phyloP scores from a whole-genome alignment of 257 asterid genomes.

The Fraxinus pennsylvanica region DNA sequence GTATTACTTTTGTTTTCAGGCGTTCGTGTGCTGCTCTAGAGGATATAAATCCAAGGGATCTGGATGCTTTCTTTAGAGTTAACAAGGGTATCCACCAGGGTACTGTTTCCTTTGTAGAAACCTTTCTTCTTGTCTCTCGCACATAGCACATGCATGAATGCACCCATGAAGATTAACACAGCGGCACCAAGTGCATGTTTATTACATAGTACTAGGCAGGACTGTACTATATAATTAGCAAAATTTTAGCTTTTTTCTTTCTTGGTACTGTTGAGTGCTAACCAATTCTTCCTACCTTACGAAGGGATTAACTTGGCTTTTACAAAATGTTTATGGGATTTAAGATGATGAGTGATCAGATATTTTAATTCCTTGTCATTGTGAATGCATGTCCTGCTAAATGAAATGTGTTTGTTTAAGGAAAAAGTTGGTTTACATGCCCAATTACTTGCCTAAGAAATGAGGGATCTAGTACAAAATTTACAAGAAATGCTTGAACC shows the following conservation, averaged over 20 bases:
- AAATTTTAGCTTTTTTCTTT: neutral
- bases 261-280: neutral
- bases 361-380: neutral
- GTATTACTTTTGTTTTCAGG: constrained; percentile 34
- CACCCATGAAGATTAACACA: neutral
- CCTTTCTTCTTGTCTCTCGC: neutral
- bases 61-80: constrained; percentile 38
- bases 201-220: neutral
- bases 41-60: constrained; percentile 43
- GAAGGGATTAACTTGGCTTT: neutral
- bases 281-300: neutral
- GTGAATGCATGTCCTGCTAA: neutral
- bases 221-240: neutral
- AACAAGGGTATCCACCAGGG: constrained; percentile 47
- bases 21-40: constrained; percentile 63
- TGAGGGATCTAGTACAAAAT: neutral
- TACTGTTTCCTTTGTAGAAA: neutral
- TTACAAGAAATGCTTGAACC: neutral
- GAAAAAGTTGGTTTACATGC: neutral
- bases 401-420: neutral
- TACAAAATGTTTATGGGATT: neutral
- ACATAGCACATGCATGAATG: neutral
- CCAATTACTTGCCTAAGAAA: neutral
- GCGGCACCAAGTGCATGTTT: neutral
- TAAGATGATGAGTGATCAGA: neutral